phyloP scores from a whole-genome alignment of 768 basidiomycete genomes.

The Neoboletus magnificus region DNA sequence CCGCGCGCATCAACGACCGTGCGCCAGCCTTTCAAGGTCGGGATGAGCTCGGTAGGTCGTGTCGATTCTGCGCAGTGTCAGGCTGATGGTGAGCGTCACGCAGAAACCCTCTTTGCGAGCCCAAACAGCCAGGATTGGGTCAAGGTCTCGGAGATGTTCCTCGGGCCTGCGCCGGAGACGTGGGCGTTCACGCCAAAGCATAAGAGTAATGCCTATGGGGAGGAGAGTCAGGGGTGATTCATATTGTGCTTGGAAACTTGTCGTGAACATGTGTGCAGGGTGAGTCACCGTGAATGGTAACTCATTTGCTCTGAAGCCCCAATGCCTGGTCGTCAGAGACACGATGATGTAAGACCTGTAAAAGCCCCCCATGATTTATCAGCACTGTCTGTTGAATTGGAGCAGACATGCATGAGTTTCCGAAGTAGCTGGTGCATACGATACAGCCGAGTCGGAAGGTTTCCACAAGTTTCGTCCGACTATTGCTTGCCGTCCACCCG shows the following conservation, averaged over 20 bases:
- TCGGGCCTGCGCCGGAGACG: conserved; percentile 79
- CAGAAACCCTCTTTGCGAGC: conserved; percentile 84
- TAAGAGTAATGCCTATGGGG: conserved; percentile 78
- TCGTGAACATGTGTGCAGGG: not conserved
- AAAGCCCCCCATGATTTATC: not conserved
- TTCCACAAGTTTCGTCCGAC: no score
- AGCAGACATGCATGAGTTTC: not conserved
- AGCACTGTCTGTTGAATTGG: not conserved
- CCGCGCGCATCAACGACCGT: conserved; percentile 84
- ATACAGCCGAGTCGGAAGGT: no score
- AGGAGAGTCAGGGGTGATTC: conserved; percentile 57
- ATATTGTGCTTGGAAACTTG: no score
- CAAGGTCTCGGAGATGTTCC: conserved; percentile 91
- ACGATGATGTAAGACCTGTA: not conserved
- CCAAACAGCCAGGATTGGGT: conserved; percentile 84
- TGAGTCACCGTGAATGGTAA: not conserved
- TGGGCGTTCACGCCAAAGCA: conserved; percentile 93
- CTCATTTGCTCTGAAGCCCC: not conserved
- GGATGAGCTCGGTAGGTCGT: conserved; percentile 72
- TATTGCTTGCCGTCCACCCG: conserved; percentile 9
- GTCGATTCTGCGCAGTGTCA: not conserved
- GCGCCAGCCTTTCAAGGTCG: conserved; percentile 85
- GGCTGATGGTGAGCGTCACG: not conserved
- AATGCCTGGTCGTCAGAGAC: not conserved
- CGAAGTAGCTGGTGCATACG: no score